Base-by-base conservation (phyloP, 108 stramenopile species). In the Cyclotella atomus region DNA sequence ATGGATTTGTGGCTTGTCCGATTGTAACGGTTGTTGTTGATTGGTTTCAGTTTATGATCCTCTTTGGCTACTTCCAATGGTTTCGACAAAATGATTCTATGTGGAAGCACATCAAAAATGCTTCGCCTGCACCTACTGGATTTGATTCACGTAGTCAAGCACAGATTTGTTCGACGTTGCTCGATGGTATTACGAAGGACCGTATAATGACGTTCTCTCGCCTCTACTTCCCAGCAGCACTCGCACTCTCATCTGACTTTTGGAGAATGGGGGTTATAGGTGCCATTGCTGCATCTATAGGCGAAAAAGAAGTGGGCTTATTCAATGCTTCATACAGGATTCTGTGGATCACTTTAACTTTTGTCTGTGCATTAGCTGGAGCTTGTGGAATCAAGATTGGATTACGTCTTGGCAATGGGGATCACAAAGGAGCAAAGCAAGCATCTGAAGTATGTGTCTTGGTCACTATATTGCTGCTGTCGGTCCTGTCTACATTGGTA, bases 311-410 rank as follows among this genome's bases (percentile, higher is more conserved):
- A 59, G 84, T 92, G 14, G 94, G 87, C 3, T 83, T 95, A 23
- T 95, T 95, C 79, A 95, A 95, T 73, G 88, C 94, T 2, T 87
- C 89, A 2, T 95, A 95, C 68, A 84, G 92, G 20, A 88, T 95
- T 68, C 84, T 95, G 71, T 95, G 94, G 94, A 95, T 95, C 59
- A 84, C 84, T 1, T 65, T 95, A 56, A 89, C 85, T 12, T 66
- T 92, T 34, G 82, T 91, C 12, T 83, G 78, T 30, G 84, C 91
- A 2, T 52, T 91, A 24, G 66, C 82, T 0, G 82, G 80, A 36
- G 93, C 90, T 28, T 70, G 80, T 23, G 65, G 80, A 1, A 50
- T 77, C 67, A 65, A 56, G 65, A 57, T 76, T 47, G 70, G 62
- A 24, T 45, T 73, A 61, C 83, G 71, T 53, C 66, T 68, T 41